These are phyloP conservation scores for Coniosporium tulheliwenetii DNA, from an alignment of 2,329 filamentous ascomycete species.

Conservation along the genomic window DNA sequence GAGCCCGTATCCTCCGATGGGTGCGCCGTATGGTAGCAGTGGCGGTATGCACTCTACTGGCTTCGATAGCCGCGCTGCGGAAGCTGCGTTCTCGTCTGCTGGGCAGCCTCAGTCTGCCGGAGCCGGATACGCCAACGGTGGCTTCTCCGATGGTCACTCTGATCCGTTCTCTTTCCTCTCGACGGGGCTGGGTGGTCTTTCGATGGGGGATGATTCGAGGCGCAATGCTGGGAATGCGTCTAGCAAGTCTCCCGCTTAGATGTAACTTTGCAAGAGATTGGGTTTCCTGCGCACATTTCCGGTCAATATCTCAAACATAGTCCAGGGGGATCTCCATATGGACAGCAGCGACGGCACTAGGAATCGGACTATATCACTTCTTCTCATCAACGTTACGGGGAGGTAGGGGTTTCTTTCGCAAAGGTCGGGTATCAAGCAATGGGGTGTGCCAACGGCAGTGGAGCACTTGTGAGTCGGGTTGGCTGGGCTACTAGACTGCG, in stretches of 20 bases:
- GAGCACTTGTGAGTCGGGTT: no score
- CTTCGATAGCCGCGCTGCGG: slow-evolving; percentile 85
- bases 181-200: slow-evolving; percentile 54
- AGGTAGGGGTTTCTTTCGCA: background rate
- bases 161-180: slow-evolving; percentile 73
- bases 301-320: no score
- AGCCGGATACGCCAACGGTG: slow-evolving; percentile 50
- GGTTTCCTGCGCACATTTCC: background rate
- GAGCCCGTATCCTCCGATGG: slow-evolving; percentile 66
- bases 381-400: background rate
- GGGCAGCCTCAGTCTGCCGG: slow-evolving; percentile 67
- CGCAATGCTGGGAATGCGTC: slow-evolving; percentile 25
- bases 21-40: slow-evolving; percentile 64
- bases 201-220: slow-evolving; percentile 43
- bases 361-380: no score
- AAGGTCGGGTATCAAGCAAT: no score
- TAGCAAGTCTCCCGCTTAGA: slow-evolving; percentile 24
- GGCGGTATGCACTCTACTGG: slow-evolving; percentile 69
- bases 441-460: no score
- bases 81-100: slow-evolving; percentile 85
- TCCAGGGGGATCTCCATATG: no score
- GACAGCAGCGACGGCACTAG: no score
- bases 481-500: no score
- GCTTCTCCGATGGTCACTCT: slow-evolving; percentile 40
- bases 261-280: background rate